phyloP scores from a whole-genome alignment of 2,329 filamentous ascomycete genomes.

The Teratosphaeria pseudoeucalypti region DNA sequence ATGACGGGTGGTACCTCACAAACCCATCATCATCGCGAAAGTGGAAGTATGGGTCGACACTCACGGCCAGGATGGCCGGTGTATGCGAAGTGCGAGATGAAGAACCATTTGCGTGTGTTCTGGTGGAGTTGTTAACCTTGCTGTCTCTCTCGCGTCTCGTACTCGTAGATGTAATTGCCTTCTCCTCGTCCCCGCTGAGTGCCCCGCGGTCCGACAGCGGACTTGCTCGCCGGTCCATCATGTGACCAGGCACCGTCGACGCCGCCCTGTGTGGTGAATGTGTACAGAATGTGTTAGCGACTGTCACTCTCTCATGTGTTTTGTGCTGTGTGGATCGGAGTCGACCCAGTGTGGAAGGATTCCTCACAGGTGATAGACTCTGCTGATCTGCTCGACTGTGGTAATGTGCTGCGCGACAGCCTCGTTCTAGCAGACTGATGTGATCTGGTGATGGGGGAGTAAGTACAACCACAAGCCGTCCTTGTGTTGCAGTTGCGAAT shows the following conservation, averaged over 20 bases:
- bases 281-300: constrained; percentile 17
- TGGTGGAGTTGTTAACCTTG: constrained; percentile 88
- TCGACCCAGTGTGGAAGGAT: constrained; percentile 16
- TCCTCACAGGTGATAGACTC: constrained; percentile 3
- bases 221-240: constrained; percentile 44
- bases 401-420: neutral
- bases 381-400: neutral
- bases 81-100: constrained; percentile 23
- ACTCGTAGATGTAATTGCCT: constrained; percentile 74
- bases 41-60: constrained; percentile 13
- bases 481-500: neutral
- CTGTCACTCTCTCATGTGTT: constrained; percentile 7
- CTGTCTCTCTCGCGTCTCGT: constrained; percentile 59
- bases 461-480: neutral
- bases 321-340: constrained; percentile 8
- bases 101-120: constrained; percentile 38
- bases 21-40: constrained; percentile 26
- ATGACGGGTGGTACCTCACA: constrained; percentile 24
- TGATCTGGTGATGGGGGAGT: neutral
- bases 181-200: constrained; percentile 55
- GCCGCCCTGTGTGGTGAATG: constrained; percentile 14
- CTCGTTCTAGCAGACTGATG: neutral
- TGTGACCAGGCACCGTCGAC: constrained; percentile 11
- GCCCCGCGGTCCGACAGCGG: constrained; percentile 85
- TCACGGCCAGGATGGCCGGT: constrained; percentile 2